A percentile compares a stretch with the other conserved stretches of the same genome.
These are phyloP conservation scores for Angomonas ambiguus DNA, from an alignment of 208 protist genomes.

Conservation along the genomic window DNA sequence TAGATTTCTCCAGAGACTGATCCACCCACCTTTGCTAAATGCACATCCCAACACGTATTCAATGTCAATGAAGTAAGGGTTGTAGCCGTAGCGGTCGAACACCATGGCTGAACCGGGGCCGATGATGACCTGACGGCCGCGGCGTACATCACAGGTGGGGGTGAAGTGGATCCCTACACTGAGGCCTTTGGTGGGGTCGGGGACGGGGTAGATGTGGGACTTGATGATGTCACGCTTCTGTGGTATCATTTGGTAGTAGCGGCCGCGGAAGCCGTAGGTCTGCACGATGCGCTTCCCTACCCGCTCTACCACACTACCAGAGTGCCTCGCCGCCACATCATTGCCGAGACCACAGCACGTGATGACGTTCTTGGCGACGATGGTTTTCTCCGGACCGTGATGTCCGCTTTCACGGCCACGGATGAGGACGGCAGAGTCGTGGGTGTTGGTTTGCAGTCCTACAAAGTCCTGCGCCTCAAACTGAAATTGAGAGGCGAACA, in stretches of 20 bases:
- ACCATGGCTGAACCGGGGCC: conserved; percentile 73
- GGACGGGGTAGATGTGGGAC: conserved; percentile 75
- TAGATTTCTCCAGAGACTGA: conserved; percentile 54
- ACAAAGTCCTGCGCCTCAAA: conserved; percentile 77
- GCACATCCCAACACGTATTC: conserved; percentile 67
- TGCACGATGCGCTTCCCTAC: conserved; percentile 58
- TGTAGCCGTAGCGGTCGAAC: conserved; percentile 83
- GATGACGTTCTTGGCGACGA: conserved; percentile 68
- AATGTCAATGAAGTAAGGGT: conserved; percentile 60
- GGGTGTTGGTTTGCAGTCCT: conserved; percentile 32
- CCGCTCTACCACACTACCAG: conserved; percentile 35
- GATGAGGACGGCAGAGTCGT: conserved; percentile 70
- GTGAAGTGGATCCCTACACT: conserved; percentile 86
- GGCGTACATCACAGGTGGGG: conserved; percentile 67
- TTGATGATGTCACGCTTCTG: conserved; percentile 53
- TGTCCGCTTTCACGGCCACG: conserved; percentile 71
- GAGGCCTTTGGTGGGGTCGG: conserved; percentile 48
- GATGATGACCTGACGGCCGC: conserved; percentile 73
- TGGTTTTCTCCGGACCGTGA: conserved; percentile 59
- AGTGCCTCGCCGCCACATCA: conserved; percentile 57
- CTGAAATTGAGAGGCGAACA: conserved; percentile 57
- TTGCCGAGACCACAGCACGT: conserved; percentile 83
- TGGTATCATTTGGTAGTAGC: conserved; percentile 73
- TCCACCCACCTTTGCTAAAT: conserved; percentile 71
- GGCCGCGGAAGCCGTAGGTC: conserved; percentile 77